These are phyloP conservation scores for Hansfordia pulvinata DNA, from an alignment of 2,329 filamentous ascomycete genomes.

Conservation along the genomic window DNA sequence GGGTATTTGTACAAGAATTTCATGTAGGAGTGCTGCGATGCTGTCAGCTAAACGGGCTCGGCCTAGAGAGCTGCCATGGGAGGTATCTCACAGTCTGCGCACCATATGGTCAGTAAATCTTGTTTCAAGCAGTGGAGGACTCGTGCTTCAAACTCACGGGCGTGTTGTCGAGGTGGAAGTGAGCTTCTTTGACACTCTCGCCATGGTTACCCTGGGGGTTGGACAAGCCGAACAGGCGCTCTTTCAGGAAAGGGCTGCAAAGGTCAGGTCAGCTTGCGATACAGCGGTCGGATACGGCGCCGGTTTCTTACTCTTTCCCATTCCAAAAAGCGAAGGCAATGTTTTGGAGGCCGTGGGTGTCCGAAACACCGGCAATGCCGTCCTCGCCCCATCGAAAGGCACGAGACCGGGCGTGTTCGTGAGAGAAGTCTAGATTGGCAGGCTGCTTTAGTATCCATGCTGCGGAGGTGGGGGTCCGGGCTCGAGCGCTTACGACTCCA, in stretches of 20 bases:
- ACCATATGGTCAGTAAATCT: constrained; percentile 11
- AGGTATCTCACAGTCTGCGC: constrained; percentile 27
- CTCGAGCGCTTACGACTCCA: constrained; percentile 67
- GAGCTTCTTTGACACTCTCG: constrained; percentile 90
- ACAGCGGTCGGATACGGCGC: constrained; percentile 1
- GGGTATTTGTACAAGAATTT: constrained; percentile 98
- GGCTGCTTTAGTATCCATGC: constrained; percentile 11
- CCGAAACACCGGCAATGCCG: constrained; percentile 86
- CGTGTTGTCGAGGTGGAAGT: constrained; percentile 94
- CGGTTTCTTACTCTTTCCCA: constrained; percentile 63
- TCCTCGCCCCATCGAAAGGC: constrained; percentile 94
- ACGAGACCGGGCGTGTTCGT: constrained; percentile 80
- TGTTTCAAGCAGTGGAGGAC: constrained; percentile 1
- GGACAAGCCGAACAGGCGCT: constrained; percentile 85
- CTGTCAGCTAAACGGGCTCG: constrained; percentile 5
- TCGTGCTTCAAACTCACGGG: constrained; percentile 33
- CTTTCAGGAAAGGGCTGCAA: constrained; percentile 79
- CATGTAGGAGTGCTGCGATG: constrained; percentile 82
- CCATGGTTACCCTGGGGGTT: constrained; percentile 97
- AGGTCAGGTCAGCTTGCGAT: constrained; percentile 21
- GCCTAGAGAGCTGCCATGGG: constrained; percentile 2
- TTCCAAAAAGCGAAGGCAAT: constrained; percentile 98
- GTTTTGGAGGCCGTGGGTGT: constrained; percentile 83
- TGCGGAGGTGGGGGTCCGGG: constrained; percentile 2
- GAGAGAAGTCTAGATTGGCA: constrained; percentile 63